Percentiles rank a stretch among this genome's conserved stretches.
Evolutionary conservation across 305 asterid genomes (phyloP).

Genomic region (Coffea humblotiana): DNA sequence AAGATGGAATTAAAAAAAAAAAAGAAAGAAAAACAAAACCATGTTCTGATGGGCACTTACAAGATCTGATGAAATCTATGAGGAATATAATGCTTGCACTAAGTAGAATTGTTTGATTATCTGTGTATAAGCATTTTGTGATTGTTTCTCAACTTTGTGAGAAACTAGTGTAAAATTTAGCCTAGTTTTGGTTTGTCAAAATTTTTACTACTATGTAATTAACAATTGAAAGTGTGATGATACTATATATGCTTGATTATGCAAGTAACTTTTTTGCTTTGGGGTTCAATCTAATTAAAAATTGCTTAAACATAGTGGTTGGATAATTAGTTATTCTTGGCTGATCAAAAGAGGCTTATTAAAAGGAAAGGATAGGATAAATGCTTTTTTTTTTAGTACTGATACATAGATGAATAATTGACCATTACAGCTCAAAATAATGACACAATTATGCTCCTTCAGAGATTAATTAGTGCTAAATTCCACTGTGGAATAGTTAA

Average conservation of each 20-base stretch:
- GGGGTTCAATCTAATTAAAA: not conserved
- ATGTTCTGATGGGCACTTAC: too few relatives aligned
- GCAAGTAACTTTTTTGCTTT: too few relatives aligned
- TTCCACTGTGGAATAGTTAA: not conserved
- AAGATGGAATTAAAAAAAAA: not conserved
- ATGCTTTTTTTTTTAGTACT: too few relatives aligned
- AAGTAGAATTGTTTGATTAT: too few relatives aligned
- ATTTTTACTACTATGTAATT: too few relatives aligned
- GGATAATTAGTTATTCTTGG: not conserved
- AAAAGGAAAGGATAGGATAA: not conserved
- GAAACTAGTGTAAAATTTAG: not conserved
- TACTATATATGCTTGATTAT: too few relatives aligned
- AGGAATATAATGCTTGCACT: too few relatives aligned
- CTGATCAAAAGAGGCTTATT: not conserved
- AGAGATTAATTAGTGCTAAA: not conserved
- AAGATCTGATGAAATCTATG: too few relatives aligned
- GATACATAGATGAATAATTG: not conserved
- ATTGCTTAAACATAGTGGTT: not conserved
- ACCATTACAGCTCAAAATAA: not conserved
- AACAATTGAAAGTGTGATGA: not conserved
- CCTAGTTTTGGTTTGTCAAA: not conserved
- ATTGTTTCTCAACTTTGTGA: too few relatives aligned
- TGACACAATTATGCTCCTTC: not conserved
- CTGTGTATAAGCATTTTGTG: too few relatives aligned
- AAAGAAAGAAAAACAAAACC: too few relatives aligned